A percentile compares a stretch with the other conserved stretches of the same genome.
Conservation (phyloP, 208 protist genomes). For the Crithidia expoeki region DNA sequence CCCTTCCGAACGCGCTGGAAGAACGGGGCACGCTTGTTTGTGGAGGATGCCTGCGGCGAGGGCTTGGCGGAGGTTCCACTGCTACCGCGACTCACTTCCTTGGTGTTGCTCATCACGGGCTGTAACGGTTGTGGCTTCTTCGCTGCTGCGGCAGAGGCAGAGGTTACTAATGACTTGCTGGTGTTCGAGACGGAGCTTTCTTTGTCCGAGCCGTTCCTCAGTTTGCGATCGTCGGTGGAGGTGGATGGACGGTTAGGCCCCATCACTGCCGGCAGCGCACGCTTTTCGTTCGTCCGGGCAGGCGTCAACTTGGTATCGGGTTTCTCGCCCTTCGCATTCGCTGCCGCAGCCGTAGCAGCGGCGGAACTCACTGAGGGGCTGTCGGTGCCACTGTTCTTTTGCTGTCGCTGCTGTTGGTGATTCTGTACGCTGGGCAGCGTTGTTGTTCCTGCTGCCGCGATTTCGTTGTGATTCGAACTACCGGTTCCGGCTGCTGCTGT, state of each 20-base stretch:
- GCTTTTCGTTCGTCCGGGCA: slow-evolving; percentile 3
- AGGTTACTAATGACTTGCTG: background rate
- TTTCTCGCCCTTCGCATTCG: background rate
- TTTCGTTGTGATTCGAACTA: background rate
- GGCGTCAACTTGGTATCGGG: slow-evolving; percentile 3
- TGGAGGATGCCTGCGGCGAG: background rate
- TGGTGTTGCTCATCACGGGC: slow-evolving; percentile 8
- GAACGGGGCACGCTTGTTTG: background rate
- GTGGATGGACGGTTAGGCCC: background rate
- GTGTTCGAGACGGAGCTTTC: background rate
- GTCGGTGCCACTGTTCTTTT: background rate
- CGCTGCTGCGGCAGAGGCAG: background rate
- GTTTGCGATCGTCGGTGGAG: background rate
- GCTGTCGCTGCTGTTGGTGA: background rate
- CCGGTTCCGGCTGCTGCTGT: background rate
- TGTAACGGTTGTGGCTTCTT: background rate
- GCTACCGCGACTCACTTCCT: background rate
- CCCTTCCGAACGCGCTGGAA: slow-evolving; percentile 7
- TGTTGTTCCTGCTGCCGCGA: background rate
- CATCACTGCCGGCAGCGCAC: background rate
- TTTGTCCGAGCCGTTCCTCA: background rate
- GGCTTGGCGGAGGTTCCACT: background rate
- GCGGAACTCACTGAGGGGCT: background rate
- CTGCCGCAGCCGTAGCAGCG: background rate
- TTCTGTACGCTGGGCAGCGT: slow-evolving; percentile 8